A percentile compares a stretch with the other conserved stretches of the same genome.
phyloP scores from a whole-genome alignment of 805 yeast genomes.

The Middelhovenomyces tepae region DNA sequence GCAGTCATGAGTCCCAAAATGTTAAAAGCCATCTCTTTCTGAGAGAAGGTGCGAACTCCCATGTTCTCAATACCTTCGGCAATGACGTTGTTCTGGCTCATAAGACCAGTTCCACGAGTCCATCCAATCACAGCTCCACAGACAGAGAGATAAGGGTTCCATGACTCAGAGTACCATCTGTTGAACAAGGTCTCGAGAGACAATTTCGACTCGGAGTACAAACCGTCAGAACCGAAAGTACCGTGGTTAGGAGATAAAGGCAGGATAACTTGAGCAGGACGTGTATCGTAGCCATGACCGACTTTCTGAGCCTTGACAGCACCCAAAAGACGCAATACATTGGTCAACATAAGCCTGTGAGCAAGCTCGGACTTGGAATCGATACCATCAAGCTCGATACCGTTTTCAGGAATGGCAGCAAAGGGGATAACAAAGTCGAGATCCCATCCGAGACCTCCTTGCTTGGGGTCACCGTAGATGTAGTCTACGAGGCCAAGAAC shows the following conservation, averaged over 20 bases:
- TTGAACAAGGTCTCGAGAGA: conserved; percentile 93
- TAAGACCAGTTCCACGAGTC: conserved; percentile 99
- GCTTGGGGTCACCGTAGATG: conserved; percentile 74
- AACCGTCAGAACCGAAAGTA: conserved; percentile 96
- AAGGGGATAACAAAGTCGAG: conserved; percentile 93
- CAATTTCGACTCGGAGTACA: conserved; percentile 95
- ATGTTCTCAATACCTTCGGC: conserved; percentile 94
- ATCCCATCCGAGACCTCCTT: conserved; percentile 97
- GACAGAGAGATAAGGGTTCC: conserved; percentile 88
- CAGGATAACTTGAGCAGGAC: conserved; percentile 96
- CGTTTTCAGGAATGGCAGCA: conserved; percentile 99
- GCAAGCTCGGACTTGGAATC: conserved; percentile 96
- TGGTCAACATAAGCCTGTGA: conserved; percentile 97
- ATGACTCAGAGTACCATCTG: conserved; percentile 98
- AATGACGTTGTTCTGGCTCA: conserved; percentile 94
- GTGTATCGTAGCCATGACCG: conserved; percentile 69
- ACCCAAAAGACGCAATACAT: conserved; percentile 87
- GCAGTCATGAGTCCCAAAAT: conserved; percentile 89
- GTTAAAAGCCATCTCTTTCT: conserved; percentile 99
- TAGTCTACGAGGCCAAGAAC: conserved; percentile 75
- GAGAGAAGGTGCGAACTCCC: conserved; percentile 97
- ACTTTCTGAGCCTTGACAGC: conserved; percentile 77
- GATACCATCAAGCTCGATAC: conserved; percentile 86
- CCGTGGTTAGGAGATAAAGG: conserved; percentile 99
- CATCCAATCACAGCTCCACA: conserved; percentile 99